These are phyloP conservation scores for Tylopilus vinaceipallidus DNA, from an alignment of 768 basidiomycete species.

Conservation along the genomic window DNA sequence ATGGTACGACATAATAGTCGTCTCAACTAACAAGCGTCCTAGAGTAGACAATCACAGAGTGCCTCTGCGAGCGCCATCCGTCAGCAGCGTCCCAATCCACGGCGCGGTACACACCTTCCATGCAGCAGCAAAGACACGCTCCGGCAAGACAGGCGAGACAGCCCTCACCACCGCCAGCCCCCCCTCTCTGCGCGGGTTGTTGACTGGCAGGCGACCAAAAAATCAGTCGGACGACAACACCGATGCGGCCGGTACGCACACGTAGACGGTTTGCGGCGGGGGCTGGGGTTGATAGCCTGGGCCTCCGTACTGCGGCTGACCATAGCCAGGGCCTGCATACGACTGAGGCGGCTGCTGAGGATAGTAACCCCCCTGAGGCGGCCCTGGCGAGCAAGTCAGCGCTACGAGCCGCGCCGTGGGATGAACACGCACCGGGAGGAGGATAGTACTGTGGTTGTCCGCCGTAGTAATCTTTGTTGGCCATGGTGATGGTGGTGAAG, in stretches of 20 bases:
- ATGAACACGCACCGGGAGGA: conserved; percentile 43
- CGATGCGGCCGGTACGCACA: conserved; percentile 45
- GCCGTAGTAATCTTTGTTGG: conserved; percentile 73
- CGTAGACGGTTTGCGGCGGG: conserved; percentile 80
- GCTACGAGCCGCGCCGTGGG: not conserved
- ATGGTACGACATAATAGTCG: conserved; percentile 13
- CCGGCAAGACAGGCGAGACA: conserved; percentile 50
- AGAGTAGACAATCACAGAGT: conserved; percentile 70
- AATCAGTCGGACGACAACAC: not conserved
- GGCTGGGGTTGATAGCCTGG: conserved; percentile 54
- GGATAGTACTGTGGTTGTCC: conserved; percentile 55
- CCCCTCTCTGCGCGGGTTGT: conserved; percentile 38
- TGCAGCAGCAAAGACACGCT: conserved; percentile 48
- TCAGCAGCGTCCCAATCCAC: conserved; percentile 28
- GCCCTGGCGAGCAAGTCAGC: conserved; percentile 42
- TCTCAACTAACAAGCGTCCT: conserved; percentile 13
- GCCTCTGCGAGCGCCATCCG: conserved; percentile 43
- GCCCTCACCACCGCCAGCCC: conserved; percentile 32
- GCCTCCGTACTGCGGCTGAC: conserved; percentile 30
- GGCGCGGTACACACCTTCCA: conserved; percentile 40
- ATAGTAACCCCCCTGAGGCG: conserved; percentile 70
- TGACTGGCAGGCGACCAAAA: conserved; percentile 32
- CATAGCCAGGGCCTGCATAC: conserved; percentile 52
- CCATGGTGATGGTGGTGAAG: conserved; percentile 43
- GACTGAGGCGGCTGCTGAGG: conserved; percentile 72